Evolutionary conservation across 163 green algal species (phyloP), one percentile per base, ranked within the genome.

Genomic region (Chlorella variabilis): DNA sequence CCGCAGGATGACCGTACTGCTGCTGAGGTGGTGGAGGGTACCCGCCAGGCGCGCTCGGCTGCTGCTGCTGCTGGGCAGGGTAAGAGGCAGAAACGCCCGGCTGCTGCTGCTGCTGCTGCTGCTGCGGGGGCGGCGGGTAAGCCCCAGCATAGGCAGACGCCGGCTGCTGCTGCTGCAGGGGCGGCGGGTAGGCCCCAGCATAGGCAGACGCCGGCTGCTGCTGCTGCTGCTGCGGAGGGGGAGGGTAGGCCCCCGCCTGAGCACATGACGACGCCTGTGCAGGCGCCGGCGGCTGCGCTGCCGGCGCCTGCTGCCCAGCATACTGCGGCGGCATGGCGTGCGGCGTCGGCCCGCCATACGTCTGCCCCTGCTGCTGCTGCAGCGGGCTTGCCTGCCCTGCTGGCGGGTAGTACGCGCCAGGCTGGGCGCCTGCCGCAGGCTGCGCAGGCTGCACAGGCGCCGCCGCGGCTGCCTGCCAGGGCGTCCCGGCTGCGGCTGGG

Each of bases 41-140:
- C 11, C 15, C 11, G 45, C 15, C 45, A 23, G 45, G 45, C 45
- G 45, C n/a, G 45, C 45, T 11, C 15, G 45, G 11, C 45, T 54
- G 45, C 45, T 54, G 58, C 58, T 66, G 31, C 18, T 71, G 63
- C 63, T 71, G 29, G n/a, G n/a, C n/a, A n/a, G n/a, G n/a, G n/a
- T n/a, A n/a, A n/a, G n/a, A n/a, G n/a, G n/a, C n/a, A n/a, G n/a
- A 11, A 38, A n/a, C 59, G 11, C n/a, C n/a, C n/a, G n/a, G 11
- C 45, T 54, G 45, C 45, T 54, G 45, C 45, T 54, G 45, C 33
- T 41, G 62, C 11, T 27, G 21, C 33, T 41, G 62, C 17, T 25
- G 15, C 13, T 25, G n/a, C 15, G 62, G 21, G 9, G 34, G 25
- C 62, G 33, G 62, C 62, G 31, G 21, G 25, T 8, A 18, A 31